Conservation (phyloP, 257 asterid species). For the Lavandula angustifolia region DNA sequence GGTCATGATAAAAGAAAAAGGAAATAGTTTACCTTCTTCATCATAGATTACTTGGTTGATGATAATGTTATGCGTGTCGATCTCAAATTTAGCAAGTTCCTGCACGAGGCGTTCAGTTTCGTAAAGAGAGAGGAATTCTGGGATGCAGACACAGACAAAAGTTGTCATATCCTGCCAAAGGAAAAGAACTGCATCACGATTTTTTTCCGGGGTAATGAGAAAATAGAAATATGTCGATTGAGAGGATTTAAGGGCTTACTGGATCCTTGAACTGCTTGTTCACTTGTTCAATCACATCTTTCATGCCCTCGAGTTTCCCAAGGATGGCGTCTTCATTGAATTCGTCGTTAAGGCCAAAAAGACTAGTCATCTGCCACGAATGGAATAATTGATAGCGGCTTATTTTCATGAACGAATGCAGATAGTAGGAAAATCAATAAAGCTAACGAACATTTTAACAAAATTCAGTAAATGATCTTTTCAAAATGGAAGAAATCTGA, state of each 20-base stretch:
- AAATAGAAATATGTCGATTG: slow-evolving; percentile 17
- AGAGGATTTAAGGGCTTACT: slow-evolving; percentile 45
- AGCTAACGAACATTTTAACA: background rate
- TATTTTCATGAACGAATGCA: slow-evolving; percentile 16
- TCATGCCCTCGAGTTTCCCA: slow-evolving; percentile 95
- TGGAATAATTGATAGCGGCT: slow-evolving; percentile 18
- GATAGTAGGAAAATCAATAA: background rate
- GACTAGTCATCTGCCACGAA: slow-evolving; percentile 72
- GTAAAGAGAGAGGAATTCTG: slow-evolving; percentile 91
- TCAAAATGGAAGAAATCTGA: background rate
- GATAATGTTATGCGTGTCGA: slow-evolving; percentile 89
- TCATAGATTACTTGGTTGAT: slow-evolving; percentile 93
- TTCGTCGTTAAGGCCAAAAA: slow-evolving; percentile 76
- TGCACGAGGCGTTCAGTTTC: slow-evolving; percentile 97
- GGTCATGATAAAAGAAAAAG: slow-evolving; percentile 6
- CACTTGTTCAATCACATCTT: slow-evolving; percentile 86
- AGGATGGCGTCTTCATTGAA: slow-evolving; percentile 83
- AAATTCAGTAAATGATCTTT: background rate
- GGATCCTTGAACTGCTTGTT: slow-evolving; percentile 96
- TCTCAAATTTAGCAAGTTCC: slow-evolving; percentile 93
- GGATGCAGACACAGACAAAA: slow-evolving; percentile 91
- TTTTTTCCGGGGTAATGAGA: background rate
- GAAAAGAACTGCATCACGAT: slow-evolving; percentile 12
- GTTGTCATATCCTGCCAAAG: slow-evolving; percentile 84
- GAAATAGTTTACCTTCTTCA: slow-evolving; percentile 69